These are phyloP conservation scores for Microsporum canis DNA, from an alignment of 2,329 filamentous ascomycete species.

Conservation along the genomic window DNA sequence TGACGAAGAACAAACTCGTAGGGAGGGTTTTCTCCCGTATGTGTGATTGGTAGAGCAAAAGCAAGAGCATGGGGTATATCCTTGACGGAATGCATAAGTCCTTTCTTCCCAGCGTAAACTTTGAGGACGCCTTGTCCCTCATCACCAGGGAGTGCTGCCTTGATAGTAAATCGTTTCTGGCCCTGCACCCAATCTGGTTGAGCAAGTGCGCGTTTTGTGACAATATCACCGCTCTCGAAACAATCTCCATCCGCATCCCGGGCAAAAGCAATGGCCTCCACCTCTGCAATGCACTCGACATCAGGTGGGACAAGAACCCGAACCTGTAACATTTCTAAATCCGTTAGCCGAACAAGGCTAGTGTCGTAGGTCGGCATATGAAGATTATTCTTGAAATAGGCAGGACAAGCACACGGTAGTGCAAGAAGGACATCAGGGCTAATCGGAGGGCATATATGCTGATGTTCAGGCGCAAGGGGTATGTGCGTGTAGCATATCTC, in stretches of 20 bases:
- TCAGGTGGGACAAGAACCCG: constrained; percentile 80
- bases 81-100: constrained; percentile 94
- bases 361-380: constrained; percentile 87
- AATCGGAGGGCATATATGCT: constrained; percentile 84
- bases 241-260: constrained; percentile 79
- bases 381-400: constrained; percentile 73
- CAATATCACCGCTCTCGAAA: constrained; percentile 80
- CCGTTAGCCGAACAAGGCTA: constrained; percentile 70
- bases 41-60: constrained; percentile 77
- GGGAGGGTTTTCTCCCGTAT: constrained; percentile 81
- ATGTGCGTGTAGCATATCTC: constrained; percentile 96
- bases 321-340: constrained; percentile 85
- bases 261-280: constrained; percentile 71
- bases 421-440: constrained; percentile 76
- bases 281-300: constrained; percentile 83
- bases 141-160: constrained; percentile 81
- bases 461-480: constrained; percentile 72
- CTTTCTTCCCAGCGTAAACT: constrained; percentile 85
- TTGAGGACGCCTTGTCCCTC: constrained; percentile 82
- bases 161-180: constrained; percentile 83
- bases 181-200: constrained; percentile 87
- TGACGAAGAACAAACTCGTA: constrained; percentile 91
- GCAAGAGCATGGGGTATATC: constrained; percentile 89
- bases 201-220: constrained; percentile 75
- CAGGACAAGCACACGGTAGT: constrained; percentile 72